These are phyloP conservation scores for Naganishia onofrii DNA, from an alignment of 768 basidiomycete species.

Conservation along the genomic window DNA sequence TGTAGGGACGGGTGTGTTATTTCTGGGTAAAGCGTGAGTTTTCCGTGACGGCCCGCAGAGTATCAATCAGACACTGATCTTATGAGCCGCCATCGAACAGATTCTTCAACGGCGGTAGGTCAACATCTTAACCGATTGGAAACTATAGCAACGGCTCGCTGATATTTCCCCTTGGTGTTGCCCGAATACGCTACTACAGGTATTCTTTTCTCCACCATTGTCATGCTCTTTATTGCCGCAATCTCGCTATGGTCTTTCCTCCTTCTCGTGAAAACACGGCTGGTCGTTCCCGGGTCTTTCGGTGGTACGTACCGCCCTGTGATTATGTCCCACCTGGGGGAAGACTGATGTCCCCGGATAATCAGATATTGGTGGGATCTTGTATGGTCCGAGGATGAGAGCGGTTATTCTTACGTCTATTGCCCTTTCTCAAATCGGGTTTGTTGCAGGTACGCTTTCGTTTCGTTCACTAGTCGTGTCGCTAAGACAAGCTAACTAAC, in stretches of 20 bases:
- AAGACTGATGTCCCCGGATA: neutral
- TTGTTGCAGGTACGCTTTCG: conserved; percentile 39
- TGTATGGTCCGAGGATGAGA: conserved; percentile 94
- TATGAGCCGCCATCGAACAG: conserved; percentile 53
- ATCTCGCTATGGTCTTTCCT: conserved; percentile 92
- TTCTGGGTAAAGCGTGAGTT: conserved; percentile 87
- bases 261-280: conserved; percentile 79
- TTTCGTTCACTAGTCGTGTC: neutral
- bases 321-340: too few relatives aligned
- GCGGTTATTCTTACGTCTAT: conserved; percentile 83
- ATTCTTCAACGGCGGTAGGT: conserved; percentile 74
- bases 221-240: conserved; percentile 74
- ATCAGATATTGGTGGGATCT: conserved; percentile 81
- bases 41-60: conserved; percentile 1
- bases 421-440: conserved; percentile 66
- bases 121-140: neutral
- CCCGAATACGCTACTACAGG: conserved; percentile 45
- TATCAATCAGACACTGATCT: neutral
- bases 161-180: neutral
- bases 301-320: conserved; percentile 64
- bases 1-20: conserved; percentile 90
- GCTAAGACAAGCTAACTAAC: conserved; percentile 5
- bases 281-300: conserved; percentile 85
- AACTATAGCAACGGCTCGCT: neutral
- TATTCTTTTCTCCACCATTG: conserved; percentile 76